phyloP scores from a whole-genome alignment of 2,329 filamentous ascomycete genomes.

The Penicillium fuscoglaucum region DNA sequence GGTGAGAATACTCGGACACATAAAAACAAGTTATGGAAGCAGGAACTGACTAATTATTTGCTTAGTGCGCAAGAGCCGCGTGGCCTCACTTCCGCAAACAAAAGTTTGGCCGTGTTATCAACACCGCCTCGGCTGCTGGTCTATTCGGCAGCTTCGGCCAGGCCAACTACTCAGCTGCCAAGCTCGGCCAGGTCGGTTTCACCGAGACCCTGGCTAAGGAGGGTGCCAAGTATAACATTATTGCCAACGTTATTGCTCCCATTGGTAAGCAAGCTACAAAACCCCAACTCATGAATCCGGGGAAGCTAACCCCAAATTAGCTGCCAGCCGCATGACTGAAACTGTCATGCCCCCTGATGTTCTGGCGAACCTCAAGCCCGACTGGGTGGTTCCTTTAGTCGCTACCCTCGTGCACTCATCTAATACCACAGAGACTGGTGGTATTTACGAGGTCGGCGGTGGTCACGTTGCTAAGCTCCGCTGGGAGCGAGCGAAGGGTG shows the following conservation, averaged over 20 bases:
- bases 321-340: constrained; percentile 91
- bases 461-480: constrained; percentile 89
- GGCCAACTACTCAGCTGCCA: constrained; percentile 95
- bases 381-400: constrained; percentile 93
- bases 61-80: constrained; percentile 77
- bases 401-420: constrained; percentile 83
- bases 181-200: constrained; percentile 92
- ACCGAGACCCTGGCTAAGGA: constrained; percentile 98
- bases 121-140: constrained; percentile 93
- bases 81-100: constrained; percentile 99
- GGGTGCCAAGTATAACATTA: constrained; percentile 95
- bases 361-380: constrained; percentile 79
- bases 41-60: constrained; percentile 18
- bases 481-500: constrained; percentile 91
- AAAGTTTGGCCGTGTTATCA: constrained; percentile 96
- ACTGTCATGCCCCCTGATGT: constrained; percentile 96
- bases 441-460: constrained; percentile 91
- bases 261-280: constrained; percentile 52
- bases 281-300: not conserved
- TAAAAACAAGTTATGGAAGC: not conserved
- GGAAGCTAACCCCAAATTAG: constrained; percentile 43
- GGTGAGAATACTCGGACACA: constrained; percentile 35
- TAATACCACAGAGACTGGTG: constrained; percentile 78
- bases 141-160: constrained; percentile 96
- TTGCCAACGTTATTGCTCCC: constrained; percentile 91